A percentile compares a stretch with the other conserved stretches of the same genome.
These are phyloP conservation scores for Dictyostelium brefeldianum DNA, from an alignment of 78 protist genomes.

Conservation along the genomic window DNA sequence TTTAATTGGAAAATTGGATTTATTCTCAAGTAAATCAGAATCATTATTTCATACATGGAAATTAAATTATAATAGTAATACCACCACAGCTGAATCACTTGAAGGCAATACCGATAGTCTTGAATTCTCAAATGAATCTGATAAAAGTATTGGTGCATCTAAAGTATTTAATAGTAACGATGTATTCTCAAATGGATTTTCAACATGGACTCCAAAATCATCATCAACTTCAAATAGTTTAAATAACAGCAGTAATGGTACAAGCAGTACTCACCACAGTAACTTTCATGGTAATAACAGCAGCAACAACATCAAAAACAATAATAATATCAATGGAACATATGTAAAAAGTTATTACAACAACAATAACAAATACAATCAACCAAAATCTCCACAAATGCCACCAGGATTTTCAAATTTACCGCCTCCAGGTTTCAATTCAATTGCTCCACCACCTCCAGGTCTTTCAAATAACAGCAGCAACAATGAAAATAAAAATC, in stretches of 20 bases:
- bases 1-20: neutral
- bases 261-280: neutral
- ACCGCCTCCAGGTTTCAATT: constrained; percentile 18
- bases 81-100: neutral
- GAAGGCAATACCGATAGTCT: neutral
- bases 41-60: constrained; percentile 7
- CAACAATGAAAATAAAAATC: neutral
- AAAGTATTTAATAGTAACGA: neutral
- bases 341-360: constrained; percentile 9
- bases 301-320: neutral
- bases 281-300: neutral
- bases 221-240: neutral
- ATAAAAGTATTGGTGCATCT: neutral
- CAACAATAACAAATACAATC: neutral
- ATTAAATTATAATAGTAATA: neutral
- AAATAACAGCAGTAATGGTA: neutral
- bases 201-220: constrained; percentile 36
- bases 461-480: neutral
- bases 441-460: constrained; percentile 1
- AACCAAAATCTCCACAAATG: constrained; percentile 5
- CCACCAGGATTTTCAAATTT: constrained; percentile 37
- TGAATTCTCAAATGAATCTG: neutral
- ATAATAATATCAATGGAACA: neutral
- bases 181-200: constrained; percentile 56
- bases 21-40: constrained; percentile 2